These are phyloP conservation scores for Prosopis cineraria DNA, from an alignment of 306 rosid species.

Conservation along the genomic window DNA sequence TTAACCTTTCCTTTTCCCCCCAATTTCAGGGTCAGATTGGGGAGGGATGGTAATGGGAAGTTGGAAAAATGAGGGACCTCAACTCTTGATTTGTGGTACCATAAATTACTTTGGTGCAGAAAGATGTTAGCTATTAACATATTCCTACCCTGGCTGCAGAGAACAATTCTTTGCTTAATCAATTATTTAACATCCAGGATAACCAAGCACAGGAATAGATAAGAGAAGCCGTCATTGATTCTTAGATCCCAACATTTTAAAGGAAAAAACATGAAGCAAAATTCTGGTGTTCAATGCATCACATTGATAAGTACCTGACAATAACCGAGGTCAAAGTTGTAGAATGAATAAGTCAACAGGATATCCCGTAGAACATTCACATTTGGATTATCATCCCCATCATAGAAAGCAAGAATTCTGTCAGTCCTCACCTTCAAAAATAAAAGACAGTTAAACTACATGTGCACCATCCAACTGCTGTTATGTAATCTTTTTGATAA, in stretches of 20 bases:
- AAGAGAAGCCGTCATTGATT: slow-evolving; percentile 8
- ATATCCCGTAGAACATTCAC: slow-evolving; percentile 81
- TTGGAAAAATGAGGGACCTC: slow-evolving; percentile 7
- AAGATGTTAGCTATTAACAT: slow-evolving; percentile 16
- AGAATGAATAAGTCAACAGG: slow-evolving; percentile 88
- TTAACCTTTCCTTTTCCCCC: not conserved
- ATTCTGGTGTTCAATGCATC: slow-evolving; percentile 15
- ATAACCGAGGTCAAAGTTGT: slow-evolving; percentile 98
- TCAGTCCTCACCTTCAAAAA: slow-evolving; percentile 87
- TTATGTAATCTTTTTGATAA: slow-evolving; percentile 19
- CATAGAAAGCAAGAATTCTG: slow-evolving; percentile 73
- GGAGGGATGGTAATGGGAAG: not conserved
- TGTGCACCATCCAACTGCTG: slow-evolving; percentile 28
- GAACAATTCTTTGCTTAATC: slow-evolving; percentile 25
- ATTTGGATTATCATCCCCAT: slow-evolving; percentile 91
- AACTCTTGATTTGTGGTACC: not conserved
- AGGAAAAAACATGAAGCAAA: not conserved
- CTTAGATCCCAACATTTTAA: not conserved
- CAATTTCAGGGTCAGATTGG: not conserved
- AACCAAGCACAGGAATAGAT: not conserved
- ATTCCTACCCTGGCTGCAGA: slow-evolving; percentile 23
- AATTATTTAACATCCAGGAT: slow-evolving; percentile 9
- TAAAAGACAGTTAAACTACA: slow-evolving; percentile 35
- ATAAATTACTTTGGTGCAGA: slow-evolving; percentile 17
- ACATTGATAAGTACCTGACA: slow-evolving; percentile 72